Percentiles rank a stretch among this genome's conserved stretches.
Conservation (phyloP, 768 basidiomycete species). For the Tricholoma sp. region DNA sequence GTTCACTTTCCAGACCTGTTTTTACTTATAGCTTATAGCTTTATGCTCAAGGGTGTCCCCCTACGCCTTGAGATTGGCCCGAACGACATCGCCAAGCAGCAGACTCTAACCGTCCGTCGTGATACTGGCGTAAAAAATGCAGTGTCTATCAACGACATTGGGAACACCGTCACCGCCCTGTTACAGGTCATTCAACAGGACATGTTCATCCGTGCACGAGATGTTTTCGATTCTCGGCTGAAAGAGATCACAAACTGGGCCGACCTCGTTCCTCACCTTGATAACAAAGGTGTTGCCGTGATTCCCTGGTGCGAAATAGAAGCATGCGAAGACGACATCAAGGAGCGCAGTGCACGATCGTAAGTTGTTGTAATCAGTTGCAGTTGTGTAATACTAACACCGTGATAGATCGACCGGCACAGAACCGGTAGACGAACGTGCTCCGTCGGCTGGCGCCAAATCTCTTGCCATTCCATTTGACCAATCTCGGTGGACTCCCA, state of each 20-base stretch:
- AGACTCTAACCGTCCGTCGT: slow-evolving; percentile 82
- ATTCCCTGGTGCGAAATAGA: slow-evolving; percentile 97
- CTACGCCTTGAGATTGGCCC: slow-evolving; percentile 97
- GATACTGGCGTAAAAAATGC: slow-evolving; percentile 46
- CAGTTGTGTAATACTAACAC: background rate
- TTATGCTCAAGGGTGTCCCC: slow-evolving; percentile 75
- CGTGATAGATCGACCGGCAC: slow-evolving; percentile 40
- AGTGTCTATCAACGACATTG: slow-evolving; percentile 36
- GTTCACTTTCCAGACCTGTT: slow-evolving; percentile 10
- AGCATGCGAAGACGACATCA: slow-evolving; percentile 96
- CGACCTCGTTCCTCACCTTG: slow-evolving; percentile 86
- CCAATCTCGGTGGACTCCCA: slow-evolving; percentile 74
- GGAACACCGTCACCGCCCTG: slow-evolving; percentile 50
- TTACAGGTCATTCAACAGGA: slow-evolving; percentile 85
- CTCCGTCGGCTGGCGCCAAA: slow-evolving; percentile 96
- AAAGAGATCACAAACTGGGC: slow-evolving; percentile 83
- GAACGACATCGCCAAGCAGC: slow-evolving; percentile 77
- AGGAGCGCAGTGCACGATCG: slow-evolving; percentile 86
- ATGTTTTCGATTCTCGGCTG: slow-evolving; percentile 64
- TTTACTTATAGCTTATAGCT: slow-evolving; percentile 1
- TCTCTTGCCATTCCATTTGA: slow-evolving; percentile 96
- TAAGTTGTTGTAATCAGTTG: slow-evolving; percentile 33
- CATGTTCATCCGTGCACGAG: slow-evolving; percentile 79
- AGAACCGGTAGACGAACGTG: slow-evolving; percentile 88
- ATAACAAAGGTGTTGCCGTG: slow-evolving; percentile 80